Conservation (phyloP, 768 basidiomycete genomes). For the Rhodotorula diobovata region DNA sequence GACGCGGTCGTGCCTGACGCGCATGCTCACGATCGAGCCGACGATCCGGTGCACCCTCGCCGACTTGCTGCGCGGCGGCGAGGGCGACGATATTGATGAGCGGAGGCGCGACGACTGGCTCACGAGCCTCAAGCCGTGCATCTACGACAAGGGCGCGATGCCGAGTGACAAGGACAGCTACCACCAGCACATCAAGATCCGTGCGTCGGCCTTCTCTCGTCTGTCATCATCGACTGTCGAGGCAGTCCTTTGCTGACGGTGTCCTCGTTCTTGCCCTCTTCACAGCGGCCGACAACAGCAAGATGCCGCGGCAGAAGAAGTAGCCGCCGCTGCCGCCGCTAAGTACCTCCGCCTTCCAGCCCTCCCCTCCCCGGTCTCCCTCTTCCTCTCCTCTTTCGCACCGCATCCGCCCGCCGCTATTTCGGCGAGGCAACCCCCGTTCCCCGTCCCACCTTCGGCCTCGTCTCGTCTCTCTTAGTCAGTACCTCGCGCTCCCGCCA, state of each 20-base stretch:
- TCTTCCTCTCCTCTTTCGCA: background rate
- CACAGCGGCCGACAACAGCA: slow-evolving; percentile 3
- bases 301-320: slow-evolving; percentile 21
- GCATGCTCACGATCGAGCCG: slow-evolving; percentile 92
- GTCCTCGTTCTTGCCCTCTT: background rate
- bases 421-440: background rate
- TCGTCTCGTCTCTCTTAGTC: background rate
- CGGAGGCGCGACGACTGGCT: slow-evolving; percentile 88
- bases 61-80: slow-evolving; percentile 63
- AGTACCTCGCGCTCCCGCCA: background rate
- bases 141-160: slow-evolving; percentile 21
- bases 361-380: too few species aligned
- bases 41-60: slow-evolving; percentile 83
- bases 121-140: slow-evolving; percentile 64
- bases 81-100: slow-evolving; percentile 55
- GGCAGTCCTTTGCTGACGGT: background rate
- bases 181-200: slow-evolving; percentile 33
- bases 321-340: background rate
- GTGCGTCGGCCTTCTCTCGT: slow-evolving; percentile 6
- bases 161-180: background rate
- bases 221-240: background rate
- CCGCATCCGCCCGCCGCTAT: too few species aligned
- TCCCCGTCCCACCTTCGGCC: background rate
- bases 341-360: too few species aligned
- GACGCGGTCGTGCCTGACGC: slow-evolving; percentile 76